phyloP scores from a whole-genome alignment of 345 rosid genomes.

The Anastatica hierochuntica region DNA sequence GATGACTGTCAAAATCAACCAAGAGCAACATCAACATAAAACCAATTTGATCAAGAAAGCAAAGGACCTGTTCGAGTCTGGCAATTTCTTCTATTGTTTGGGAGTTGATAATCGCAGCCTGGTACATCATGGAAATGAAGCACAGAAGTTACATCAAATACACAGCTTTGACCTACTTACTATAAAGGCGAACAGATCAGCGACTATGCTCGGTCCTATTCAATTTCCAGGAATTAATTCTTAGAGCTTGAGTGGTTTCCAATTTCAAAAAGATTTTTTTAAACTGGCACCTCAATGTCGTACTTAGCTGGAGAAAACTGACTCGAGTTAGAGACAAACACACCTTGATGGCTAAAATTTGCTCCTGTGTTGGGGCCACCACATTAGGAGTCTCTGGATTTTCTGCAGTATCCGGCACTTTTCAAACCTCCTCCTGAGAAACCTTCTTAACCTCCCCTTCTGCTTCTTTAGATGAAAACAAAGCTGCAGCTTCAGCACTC shows the following conservation, averaged over 20 bases:
- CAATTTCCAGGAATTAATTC: not conserved
- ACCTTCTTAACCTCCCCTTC: slow-evolving; percentile 79
- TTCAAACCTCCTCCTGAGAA: slow-evolving; percentile 50
- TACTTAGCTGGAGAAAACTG: not conserved
- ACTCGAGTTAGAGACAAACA: not conserved
- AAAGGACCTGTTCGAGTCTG: slow-evolving; percentile 78
- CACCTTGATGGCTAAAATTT: slow-evolving; percentile 90
- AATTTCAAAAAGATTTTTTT: not conserved
- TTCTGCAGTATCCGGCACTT: slow-evolving; percentile 41
- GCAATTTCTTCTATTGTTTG: slow-evolving; percentile 99
- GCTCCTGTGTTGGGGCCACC: slow-evolving; percentile 90
- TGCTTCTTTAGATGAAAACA: slow-evolving; percentile 81
- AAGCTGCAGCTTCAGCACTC: slow-evolving; percentile 71
- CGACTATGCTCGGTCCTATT: not conserved
- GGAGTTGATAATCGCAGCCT: slow-evolving; percentile 98
- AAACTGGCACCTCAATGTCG: not conserved
- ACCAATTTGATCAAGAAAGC: not conserved
- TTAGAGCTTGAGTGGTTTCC: slow-evolving; percentile 7
- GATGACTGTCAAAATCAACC: slow-evolving; percentile 12
- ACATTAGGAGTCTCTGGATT: slow-evolving; percentile 59
- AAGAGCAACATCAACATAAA: not conserved
- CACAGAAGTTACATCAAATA: slow-evolving; percentile 11
- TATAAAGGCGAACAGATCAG: not conserved
- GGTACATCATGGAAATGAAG: slow-evolving; percentile 26
- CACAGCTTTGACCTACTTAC: not conserved